A percentile compares a stretch with the other conserved stretches of the same genome.
These are phyloP conservation scores for Fusarium tupiense DNA, from an alignment of 2,329 filamentous ascomycete species.

Conservation along the genomic window DNA sequence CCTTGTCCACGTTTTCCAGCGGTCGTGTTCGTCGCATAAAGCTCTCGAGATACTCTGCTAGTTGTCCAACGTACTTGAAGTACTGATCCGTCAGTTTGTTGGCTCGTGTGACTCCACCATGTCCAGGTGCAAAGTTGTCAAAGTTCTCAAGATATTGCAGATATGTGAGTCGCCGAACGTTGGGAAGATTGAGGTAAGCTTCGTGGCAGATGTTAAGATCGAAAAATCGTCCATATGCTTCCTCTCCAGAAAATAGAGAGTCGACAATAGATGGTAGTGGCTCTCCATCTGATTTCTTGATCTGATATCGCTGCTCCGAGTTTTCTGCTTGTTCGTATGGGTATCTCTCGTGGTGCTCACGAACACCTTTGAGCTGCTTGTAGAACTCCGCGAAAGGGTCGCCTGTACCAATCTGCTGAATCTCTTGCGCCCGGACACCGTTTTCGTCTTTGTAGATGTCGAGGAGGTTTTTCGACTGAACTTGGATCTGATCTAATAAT, in stretches of 20 bases:
- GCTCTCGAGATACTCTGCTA: conserved; percentile 85
- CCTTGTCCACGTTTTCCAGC: conserved; percentile 83
- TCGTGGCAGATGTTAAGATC: conserved; percentile 88
- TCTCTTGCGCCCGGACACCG: conserved; percentile 77
- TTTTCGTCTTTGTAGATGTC: conserved; percentile 85
- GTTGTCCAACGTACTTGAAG: conserved; percentile 84
- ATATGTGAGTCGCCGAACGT: conserved; percentile 86
- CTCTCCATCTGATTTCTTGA: conserved; percentile 71
- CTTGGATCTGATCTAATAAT: conserved; percentile 87
- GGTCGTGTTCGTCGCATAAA: conserved; percentile 89
- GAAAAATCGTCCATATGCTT: conserved; percentile 91
- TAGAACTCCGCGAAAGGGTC: conserved; percentile 94
- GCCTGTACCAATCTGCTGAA: conserved; percentile 83
- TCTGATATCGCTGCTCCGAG: conserved; percentile 89
- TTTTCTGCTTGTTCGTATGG: conserved; percentile 97
- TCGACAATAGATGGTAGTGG: conserved; percentile 77
- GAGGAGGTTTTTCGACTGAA: conserved; percentile 82
- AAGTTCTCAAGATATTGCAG: conserved; percentile 93
- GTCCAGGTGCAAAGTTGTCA: conserved; percentile 82
- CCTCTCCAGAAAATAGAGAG: conserved; percentile 94
- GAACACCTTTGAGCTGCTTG: conserved; percentile 81
- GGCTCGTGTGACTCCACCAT: conserved; percentile 76
- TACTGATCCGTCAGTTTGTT: conserved; percentile 95
- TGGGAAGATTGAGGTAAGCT: conserved; percentile 87
- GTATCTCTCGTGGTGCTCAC: conserved; percentile 88